Base-by-base conservation (phyloP, 2,329 filamentous ascomycete species). In the Fusarium buharicum region DNA sequence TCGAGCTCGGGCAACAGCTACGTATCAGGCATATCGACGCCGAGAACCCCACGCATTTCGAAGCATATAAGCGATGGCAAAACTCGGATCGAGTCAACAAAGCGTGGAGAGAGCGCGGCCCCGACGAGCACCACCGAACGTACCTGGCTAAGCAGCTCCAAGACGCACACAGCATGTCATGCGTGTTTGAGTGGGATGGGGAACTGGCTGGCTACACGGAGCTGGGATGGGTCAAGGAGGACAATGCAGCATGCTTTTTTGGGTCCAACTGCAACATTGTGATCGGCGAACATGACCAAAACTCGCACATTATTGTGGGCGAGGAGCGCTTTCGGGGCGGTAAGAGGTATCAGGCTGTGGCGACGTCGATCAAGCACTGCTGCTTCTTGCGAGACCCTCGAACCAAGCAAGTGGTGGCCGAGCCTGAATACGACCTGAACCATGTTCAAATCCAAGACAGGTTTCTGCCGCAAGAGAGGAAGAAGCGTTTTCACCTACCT, bases 41-140 rank as follows among this genome's bases (percentile, higher is more conserved):
- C 14, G 50, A 53, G 0, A 61, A 72, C 50, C 61, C 70, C 1
- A 40, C 48, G 2, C 70, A 72, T 33, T 72, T 72, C 30, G 59
- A 66, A 22, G 16, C 55, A 1, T 72, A 72, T 62, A 53, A 50
- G 36, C 48, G 53, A 13, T 72, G 70, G 70, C 70, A 72, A 43
- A 72, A 72, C 47, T 72, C 70, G 8, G 70, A 72, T 39, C 63
- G 70, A 2, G 70, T 72, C 36, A 72, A 72, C 37, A 64, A 68
- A 4, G 59, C 56, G 11, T 72, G 70, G 70, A 58, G 60, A 37
- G 70, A 72, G 49, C 68, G 70, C 28, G 70, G 70, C 0, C 59
- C 70, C 0, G 70, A 72, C 22, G 68, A 72, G 22, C 69, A 72
- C 33, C 70, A 72, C 52, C 61, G 67, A 8, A 48, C 43, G 9